phyloP scores from a whole-genome alignment of 345 rosid species.

The Hibiscus trionum region DNA sequence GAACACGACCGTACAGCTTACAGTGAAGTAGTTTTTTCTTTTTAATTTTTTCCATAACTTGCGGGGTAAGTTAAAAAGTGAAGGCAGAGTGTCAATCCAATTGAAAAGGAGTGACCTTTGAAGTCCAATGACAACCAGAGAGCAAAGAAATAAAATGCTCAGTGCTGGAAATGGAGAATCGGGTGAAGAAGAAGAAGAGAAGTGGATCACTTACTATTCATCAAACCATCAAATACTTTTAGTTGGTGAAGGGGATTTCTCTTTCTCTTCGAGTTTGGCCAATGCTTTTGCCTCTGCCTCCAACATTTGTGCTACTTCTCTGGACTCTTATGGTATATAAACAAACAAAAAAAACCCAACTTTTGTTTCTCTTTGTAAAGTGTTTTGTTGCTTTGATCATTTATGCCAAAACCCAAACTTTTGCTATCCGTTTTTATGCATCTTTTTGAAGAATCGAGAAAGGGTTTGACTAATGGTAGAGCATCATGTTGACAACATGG shows the following conservation, averaged over 20 bases:
- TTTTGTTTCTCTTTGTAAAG: background rate
- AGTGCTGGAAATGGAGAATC: background rate
- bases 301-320: conserved; percentile 49
- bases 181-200: background rate
- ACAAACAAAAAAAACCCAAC: background rate
- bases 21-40: no score
- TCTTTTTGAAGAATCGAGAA: background rate
- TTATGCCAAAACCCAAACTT: background rate
- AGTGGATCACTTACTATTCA: background rate
- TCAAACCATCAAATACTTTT: background rate
- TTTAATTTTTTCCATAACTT: background rate
- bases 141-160: background rate
- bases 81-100: background rate
- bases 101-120: background rate
- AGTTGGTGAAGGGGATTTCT: background rate
- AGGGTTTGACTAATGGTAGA: background rate
- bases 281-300: conserved; percentile 1
- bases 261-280: background rate
- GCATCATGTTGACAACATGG: no score
- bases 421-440: background rate
- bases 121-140: background rate
- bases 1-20: no score
- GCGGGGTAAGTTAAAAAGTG: background rate
- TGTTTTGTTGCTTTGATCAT: background rate
- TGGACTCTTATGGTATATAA: conserved; percentile 34